Evolutionary conservation across 305 asterid species (phyloP).

Genomic region (Lippia alba): DNA sequence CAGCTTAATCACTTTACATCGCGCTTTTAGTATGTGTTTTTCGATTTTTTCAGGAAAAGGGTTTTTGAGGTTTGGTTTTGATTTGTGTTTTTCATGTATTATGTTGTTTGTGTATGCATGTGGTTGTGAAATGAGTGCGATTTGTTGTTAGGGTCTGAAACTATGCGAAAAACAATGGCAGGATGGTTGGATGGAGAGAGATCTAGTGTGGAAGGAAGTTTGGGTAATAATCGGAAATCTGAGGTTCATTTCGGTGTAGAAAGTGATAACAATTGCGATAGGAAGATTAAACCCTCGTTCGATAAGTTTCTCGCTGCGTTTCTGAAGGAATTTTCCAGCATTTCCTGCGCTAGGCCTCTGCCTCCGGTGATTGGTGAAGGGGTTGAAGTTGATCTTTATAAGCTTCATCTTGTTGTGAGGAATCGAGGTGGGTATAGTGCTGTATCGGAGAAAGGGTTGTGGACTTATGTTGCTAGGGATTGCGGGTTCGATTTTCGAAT

Average conservation of each 20-base stretch:
- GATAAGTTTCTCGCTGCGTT: constrained; percentile 44
- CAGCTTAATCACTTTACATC: constrained; percentile 5
- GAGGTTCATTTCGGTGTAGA: constrained; percentile 23
- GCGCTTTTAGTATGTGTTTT: constrained; percentile 32
- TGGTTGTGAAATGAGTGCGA: constrained; percentile 28
- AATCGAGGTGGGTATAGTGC: constrained; percentile 53
- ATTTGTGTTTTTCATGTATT: constrained; percentile 1
- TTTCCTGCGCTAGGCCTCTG: constrained; percentile 49
- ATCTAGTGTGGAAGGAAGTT: constrained; percentile 45
- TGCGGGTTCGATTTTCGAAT: constrained; percentile 52
- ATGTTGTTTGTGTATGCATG: constrained; percentile 18
- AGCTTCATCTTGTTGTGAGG: constrained; percentile 52
- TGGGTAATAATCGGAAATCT: constrained; percentile 29
- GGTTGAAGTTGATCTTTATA: constrained; percentile 58
- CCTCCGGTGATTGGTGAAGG: constrained; percentile 68
- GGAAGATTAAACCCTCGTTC: constrained; percentile 42
- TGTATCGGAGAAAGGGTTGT: constrained; percentile 47
- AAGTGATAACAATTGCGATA: constrained; percentile 13
- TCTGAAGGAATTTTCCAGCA: constrained; percentile 39
- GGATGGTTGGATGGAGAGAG: constrained; percentile 61
- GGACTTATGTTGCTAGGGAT: constrained; percentile 57
- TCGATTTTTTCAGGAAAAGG: constrained; percentile 1
- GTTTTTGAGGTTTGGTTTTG: constrained; percentile 4
- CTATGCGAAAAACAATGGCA: constrained; percentile 54
- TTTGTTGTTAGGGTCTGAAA: constrained; percentile 53